phyloP scores from a whole-genome alignment of 2,329 filamentous ascomycete species.

The Metarhizium rileyi region DNA sequence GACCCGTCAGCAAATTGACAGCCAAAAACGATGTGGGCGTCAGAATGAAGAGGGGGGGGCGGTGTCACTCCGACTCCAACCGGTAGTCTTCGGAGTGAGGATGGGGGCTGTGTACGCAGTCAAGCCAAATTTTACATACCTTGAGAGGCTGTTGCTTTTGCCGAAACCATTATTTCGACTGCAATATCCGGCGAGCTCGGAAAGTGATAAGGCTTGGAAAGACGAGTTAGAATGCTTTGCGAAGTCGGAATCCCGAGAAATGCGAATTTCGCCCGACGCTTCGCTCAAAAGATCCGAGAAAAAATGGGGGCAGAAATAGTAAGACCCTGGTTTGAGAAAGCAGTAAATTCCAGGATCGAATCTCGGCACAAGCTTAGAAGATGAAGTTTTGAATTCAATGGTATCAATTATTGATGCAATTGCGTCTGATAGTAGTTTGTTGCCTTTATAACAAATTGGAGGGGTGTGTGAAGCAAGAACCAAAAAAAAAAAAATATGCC shows the following conservation, averaged over 20 bases:
- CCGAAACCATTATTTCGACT: not conserved
- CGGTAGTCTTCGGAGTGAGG: not conserved
- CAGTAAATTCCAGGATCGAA: not conserved
- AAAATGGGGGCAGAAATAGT: not conserved
- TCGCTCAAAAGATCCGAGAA: not conserved
- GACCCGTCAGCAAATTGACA: not conserved
- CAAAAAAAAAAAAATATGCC: constrained; percentile 4
- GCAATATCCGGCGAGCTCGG: not conserved
- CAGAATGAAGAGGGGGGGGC: no score
- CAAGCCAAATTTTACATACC: not conserved
- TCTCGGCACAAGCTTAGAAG: not conserved
- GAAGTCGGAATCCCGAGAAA: not conserved
- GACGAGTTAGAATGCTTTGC: not conserved
- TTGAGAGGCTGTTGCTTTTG: not conserved
- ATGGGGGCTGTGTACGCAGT: not conserved
- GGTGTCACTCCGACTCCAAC: not conserved
- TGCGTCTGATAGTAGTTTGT: not conserved
- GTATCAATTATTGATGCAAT: not conserved
- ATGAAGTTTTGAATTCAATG: no score
- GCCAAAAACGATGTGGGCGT: not conserved
- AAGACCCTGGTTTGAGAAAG: not conserved
- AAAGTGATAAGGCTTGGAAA: not conserved
- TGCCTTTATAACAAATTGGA: not conserved
- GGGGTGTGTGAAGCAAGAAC: not conserved
- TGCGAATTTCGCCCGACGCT: not conserved